Evolutionary conservation across 2,329 filamentous ascomycete species (phyloP), one percentile per base, ranked within the genome.

Genomic region (Stemphylium beticola): DNA sequence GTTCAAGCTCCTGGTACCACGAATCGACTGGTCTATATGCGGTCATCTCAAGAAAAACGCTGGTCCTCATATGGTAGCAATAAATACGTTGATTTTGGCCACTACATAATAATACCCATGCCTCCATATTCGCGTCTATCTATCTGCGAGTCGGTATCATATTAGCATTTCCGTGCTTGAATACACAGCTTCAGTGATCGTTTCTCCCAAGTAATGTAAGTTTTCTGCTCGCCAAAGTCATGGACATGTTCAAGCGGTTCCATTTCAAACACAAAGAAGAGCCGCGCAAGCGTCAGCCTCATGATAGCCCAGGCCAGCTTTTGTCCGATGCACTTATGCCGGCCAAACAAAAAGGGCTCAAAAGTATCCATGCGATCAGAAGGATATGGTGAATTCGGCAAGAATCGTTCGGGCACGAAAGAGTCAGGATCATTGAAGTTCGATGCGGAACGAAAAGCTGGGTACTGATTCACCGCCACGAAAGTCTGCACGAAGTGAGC

Each of bases 221-320:
- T 66, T 20, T 58, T 55, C 34, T 64, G 61, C n/a, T 58, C 43
- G 6, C 57, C 61, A 47, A 60, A 63, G 29, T 64, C 42, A 58
- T 4, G 20, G 4, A 15, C 33, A 2, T 20, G 40, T 20, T 14
- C 39, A 10, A 43, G 44, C 5, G 45, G 10, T 3, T 48, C 43
- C 6, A 64, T 22, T 57, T 45, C 20, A 26, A 78, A 79, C 2
- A 66, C 61, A 58, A 63, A 78, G 1, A 78, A 36, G 36, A 78
- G 41, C 48, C 74, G 76, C 2, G 76, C 68, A 24, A 79, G 49
- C 9, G 77, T 75, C 14, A 78, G 43, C 62, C 42, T 47, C 64
- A 71, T 66, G 24, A 67, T 60, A 14, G 60, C 63, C 49, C 72
- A 75, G 1, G 71, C 69, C 17, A 65, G 32, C 38, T 53, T 60